Evolutionary conservation across 805 yeast genomes (phyloP).

Genomic region (Lipomyces chichibuensis): DNA sequence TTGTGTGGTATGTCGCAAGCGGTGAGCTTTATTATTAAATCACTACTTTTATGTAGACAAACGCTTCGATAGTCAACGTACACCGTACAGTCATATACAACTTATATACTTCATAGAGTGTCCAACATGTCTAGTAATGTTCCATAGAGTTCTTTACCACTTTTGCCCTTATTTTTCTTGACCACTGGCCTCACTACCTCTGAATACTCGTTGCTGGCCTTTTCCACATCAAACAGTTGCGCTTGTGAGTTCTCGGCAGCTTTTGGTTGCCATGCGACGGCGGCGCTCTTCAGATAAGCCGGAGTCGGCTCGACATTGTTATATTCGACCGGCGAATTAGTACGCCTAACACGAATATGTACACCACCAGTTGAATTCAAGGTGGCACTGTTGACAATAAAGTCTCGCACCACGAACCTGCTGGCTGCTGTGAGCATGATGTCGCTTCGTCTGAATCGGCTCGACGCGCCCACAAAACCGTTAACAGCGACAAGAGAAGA

Average conservation of each 20-base stretch:
- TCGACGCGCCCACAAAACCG: slow-evolving; percentile 13
- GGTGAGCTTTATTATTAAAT: neutral
- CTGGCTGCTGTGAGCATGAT: slow-evolving; percentile 3
- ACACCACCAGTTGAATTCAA: neutral
- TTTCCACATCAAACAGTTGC: neutral
- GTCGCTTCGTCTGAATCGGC: slow-evolving; percentile 13
- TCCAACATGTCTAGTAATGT: neutral
- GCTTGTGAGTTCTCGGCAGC: neutral
- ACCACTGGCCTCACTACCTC: neutral
- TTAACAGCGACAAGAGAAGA: slow-evolving; percentile 17
- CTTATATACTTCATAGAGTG: neutral
- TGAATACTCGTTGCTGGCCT: neutral
- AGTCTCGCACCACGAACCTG: neutral
- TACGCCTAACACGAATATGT: neutral
- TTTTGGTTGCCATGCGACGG: neutral
- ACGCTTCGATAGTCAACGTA: neutral
- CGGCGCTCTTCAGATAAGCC: neutral
- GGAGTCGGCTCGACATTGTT: neutral
- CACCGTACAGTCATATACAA: neutral
- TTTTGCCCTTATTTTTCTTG: neutral
- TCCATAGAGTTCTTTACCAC: neutral
- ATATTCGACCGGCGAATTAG: neutral
- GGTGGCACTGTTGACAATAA: neutral
- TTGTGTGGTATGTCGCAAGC: neutral
- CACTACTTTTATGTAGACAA: neutral